Evolutionary conservation across 352 stramenopile genomes (phyloP).

Genomic region (Plasmopara muralis): DNA sequence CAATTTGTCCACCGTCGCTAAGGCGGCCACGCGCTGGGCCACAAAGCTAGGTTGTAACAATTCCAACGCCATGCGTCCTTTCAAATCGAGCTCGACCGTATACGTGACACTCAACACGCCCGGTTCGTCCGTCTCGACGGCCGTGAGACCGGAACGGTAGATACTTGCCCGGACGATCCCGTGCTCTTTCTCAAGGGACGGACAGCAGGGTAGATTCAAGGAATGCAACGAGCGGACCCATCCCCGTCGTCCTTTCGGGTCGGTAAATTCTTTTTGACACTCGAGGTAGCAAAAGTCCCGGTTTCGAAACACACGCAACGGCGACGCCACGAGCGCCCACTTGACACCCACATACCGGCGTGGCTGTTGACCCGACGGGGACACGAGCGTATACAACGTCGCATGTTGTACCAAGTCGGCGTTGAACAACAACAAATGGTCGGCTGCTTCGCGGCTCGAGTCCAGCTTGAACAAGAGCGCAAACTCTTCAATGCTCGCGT

Average conservation of each 20-base stretch:
- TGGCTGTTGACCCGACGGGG: conserved; percentile 62
- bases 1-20: conserved; percentile 69
- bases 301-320: conserved; percentile 62
- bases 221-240: conserved; percentile 57
- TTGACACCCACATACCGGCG: conserved; percentile 75
- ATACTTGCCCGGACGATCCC: conserved; percentile 72
- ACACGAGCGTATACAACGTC: conserved; percentile 69
- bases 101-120: conserved; percentile 75
- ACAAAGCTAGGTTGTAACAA: conserved; percentile 63
- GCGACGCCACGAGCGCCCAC: conserved; percentile 72
- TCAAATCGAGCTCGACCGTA: conserved; percentile 81
- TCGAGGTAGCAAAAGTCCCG: conserved; percentile 83
- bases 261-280: conserved; percentile 79
- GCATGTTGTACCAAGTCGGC: conserved; percentile 62
- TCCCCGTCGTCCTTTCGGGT: conserved; percentile 43
- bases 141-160: conserved; percentile 73
- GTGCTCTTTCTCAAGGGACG: conserved; percentile 40
- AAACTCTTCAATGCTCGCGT: conserved; percentile 79
- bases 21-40: conserved; percentile 51
- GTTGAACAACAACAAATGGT: conserved; percentile 76
- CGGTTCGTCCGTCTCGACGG: conserved; percentile 65
- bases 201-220: conserved; percentile 49
- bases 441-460: conserved; percentile 44
- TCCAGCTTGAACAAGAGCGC: conserved; percentile 78
- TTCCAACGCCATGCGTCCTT: conserved; percentile 63